phyloP scores from a whole-genome alignment of 345 rosid species.

The Hirschfeldia incana region DNA sequence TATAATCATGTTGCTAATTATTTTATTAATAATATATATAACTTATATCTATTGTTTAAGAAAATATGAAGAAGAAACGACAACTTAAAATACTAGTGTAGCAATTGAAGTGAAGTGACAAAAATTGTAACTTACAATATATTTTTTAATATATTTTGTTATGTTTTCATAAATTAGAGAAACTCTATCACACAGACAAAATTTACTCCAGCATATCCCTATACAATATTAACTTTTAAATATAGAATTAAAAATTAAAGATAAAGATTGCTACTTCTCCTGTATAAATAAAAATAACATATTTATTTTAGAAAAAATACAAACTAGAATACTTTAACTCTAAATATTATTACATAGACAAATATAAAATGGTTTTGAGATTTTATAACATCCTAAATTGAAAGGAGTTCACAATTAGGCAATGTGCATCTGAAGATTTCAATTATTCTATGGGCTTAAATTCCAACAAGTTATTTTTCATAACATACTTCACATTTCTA shows the following conservation, averaged over 20 bases:
- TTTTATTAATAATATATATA: no score
- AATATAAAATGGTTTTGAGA: neutral
- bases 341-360: neutral
- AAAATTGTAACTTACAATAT: no score
- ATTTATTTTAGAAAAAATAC: no score
- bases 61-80: neutral
- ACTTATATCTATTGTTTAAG: no score
- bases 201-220: neutral
- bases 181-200: neutral
- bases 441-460: neutral
- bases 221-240: no score
- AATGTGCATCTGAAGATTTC: constrained; percentile 26
- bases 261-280: neutral
- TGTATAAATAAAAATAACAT: no score
- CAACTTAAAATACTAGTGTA: neutral
- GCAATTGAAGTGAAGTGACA: neutral
- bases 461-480: constrained; percentile 10
- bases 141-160: neutral
- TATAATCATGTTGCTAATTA: no score
- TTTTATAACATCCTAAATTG: neutral
- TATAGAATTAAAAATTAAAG: no score
- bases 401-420: constrained; percentile 18
- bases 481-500: constrained; percentile 9
- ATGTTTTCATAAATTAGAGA: neutral
- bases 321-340: neutral